Base-by-base conservation (phyloP, 805 yeast species). In the Peterozyma toletana region DNA sequence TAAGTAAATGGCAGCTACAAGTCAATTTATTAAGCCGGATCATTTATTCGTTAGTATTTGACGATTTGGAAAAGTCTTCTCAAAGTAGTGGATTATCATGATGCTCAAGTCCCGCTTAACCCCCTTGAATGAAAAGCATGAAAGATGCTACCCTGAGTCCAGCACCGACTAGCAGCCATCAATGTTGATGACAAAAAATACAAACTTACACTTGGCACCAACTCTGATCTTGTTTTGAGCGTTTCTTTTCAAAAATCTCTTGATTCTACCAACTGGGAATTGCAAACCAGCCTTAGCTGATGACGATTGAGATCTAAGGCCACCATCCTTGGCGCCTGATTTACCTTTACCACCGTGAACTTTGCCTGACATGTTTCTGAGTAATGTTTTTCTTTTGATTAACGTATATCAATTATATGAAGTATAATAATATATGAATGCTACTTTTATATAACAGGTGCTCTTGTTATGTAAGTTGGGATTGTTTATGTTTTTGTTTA, bases 181-280 rank as follows among this genome's bases (percentile, higher is more conserved):
- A 16, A 16, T 10, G 11, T 30, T 38, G 33, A 11, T n/a, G 3
- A 21, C 27, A 21, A 21, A 21, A 21, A 21, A 21, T 21, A 21
- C 27, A 21, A n/a, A 41, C 46, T 18, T 42, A 46, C 48, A 40
- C 44, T 64, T 64, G 11, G 69, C 62, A 47, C 96, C 96, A 40
- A 88, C 95, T 64, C 96, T 66, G 51, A 77, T 68, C 55, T 76
- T 77, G 45, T 56, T 87, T 62, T 87, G 93, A 16, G 96, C 95
- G 52, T 84, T 86, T 65, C 76, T 83, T 73, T 90, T 91, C 66
- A 93, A 75, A 64, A 89, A 91, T 73, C 99, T 81, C 78, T 93
- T 91, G 56, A 93, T 89, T 83, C 99, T 88, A 48, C 99, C 99
- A 34, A 95, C 98, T 41, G 99, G 99, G 71, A 93, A 93, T 64